Evolutionary conservation across 208 protist genomes (phyloP), one percentile per base, ranked within the genome.

Genomic region (Trypanosomatidae sp.): DNA sequence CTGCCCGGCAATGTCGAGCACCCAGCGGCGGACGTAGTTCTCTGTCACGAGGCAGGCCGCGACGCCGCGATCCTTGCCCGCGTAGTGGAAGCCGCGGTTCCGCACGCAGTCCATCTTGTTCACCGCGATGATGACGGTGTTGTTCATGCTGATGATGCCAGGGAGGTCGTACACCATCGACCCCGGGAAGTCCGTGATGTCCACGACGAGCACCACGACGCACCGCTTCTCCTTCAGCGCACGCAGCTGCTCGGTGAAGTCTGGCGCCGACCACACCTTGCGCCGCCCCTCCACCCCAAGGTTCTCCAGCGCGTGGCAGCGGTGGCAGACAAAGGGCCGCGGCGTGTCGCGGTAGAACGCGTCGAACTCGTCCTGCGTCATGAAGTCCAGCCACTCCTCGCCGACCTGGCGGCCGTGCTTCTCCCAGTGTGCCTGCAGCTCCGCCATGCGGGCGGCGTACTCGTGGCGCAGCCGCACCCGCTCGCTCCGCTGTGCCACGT

Each of bases 341-440:
- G 75, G 82, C 13, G 69, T 70, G 66, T 95, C 87, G 66, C 82
- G 84, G 81, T 97, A 96, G 74, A 96, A 95, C 25, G 91, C 91
- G 65, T 96, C 77, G 73, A 97, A 97, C 82, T 97, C 91, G 44
- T 97, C 91, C 74, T 97, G 91, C 22, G 93, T 97, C 93, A 97
- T 97, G 68, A 97, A 97, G 79, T 97, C 93, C 58, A 97, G 80
- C 93, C 93, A 97, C 77, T 97, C 91, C 81, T 97, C 93, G 2
- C 93, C 93, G 17, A 96, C 91, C 62, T 85, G 86, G n/a, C 91
- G 89, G n/a, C 91, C 91, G 80, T 97, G 76, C 74, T 94, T 96
- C 70, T 84, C 75, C 91, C 93, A 97, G 78, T 97, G 93, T 13
- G 85, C 77, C 77, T 95, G 90, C 52, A 97, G 81, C 80, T 96